Percentiles rank a stretch among this genome's conserved stretches.
Conservation (phyloP, 371 early-diverging fungal genomes). For the Dichotomocladium elegans region DNA sequence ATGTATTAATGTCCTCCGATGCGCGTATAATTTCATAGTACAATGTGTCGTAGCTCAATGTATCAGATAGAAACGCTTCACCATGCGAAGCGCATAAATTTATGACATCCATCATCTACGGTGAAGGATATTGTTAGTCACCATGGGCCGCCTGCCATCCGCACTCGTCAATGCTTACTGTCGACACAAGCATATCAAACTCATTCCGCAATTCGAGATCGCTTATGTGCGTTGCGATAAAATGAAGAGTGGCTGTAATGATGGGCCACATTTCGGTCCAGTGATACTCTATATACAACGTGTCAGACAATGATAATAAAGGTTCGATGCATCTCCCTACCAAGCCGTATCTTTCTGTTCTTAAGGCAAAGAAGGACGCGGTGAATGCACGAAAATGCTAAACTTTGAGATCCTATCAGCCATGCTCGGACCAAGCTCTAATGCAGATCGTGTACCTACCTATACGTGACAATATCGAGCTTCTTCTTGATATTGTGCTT, state of each 20-base stretch:
- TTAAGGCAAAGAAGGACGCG: conserved; percentile 36
- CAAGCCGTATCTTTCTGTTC: conserved; percentile 36
- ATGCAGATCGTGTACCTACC: conserved; percentile 20
- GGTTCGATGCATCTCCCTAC: conserved; percentile 17
- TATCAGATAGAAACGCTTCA: conserved; percentile 49
- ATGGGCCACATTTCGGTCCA: conserved; percentile 54
- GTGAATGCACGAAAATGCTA: conserved; percentile 40
- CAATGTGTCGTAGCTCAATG: conserved; percentile 45
- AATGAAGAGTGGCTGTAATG: conserved; percentile 37
- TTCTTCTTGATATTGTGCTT: conserved; percentile 55
- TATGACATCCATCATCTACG: conserved; percentile 43
- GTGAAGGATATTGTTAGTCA: not conserved
- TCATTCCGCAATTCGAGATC: conserved; percentile 22
- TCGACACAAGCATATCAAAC: conserved; percentile 29
- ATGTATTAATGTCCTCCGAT: conserved; percentile 30
- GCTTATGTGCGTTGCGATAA: conserved; percentile 33
- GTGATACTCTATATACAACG: conserved; percentile 37
- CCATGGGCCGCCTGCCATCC: too few relatives aligned
- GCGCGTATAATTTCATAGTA: conserved; percentile 56
- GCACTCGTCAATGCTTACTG: conserved; percentile 28
- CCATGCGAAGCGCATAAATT: conserved; percentile 49
- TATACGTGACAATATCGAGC: conserved; percentile 44
- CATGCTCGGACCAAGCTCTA: too few relatives aligned
- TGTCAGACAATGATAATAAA: not conserved
- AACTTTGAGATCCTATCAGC: conserved; percentile 11